These are phyloP conservation scores for Wickerhamiella kurtzmanii DNA, from an alignment of 805 yeast species.

Conservation along the genomic window DNA sequence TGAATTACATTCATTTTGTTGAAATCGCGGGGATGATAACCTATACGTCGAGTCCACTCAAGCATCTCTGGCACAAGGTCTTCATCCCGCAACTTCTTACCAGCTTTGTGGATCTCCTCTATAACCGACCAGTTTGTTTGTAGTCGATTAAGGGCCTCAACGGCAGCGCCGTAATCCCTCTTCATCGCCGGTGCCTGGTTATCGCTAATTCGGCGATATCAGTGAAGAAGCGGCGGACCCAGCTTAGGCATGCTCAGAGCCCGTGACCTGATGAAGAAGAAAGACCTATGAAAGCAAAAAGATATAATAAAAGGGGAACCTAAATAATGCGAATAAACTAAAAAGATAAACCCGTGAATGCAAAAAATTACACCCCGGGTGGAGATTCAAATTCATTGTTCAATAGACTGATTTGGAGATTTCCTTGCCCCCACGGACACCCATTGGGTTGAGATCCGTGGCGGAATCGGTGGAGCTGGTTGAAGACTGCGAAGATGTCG, in stretches of 20 bases:
- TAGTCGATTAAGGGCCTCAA: slow-evolving; percentile 65
- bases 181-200: slow-evolving; percentile 2
- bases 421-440: neutral
- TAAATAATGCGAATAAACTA: neutral
- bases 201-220: neutral
- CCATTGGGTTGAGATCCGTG: neutral
- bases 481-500: neutral
- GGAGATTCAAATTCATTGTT: too few species aligned
- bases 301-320: neutral
- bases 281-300: neutral
- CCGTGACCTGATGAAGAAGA: neutral
- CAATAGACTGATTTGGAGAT: neutral
- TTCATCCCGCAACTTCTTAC: slow-evolving; percentile 42
- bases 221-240: neutral
- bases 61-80: slow-evolving; percentile 73
- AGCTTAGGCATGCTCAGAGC: too few species aligned
- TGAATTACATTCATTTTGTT: slow-evolving; percentile 70
- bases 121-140: slow-evolving; percentile 87
- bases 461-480: neutral
- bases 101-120: slow-evolving; percentile 65
- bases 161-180: slow-evolving; percentile 48
- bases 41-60: slow-evolving; percentile 63
- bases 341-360: too few species aligned
- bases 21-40: slow-evolving; percentile 52
- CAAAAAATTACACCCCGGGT: neutral